Percentiles rank a stretch among this genome's conserved stretches.
These are phyloP conservation scores for Scleromitrula shiraiana DNA, from an alignment of 2,329 filamentous ascomycete species.

Conservation along the genomic window DNA sequence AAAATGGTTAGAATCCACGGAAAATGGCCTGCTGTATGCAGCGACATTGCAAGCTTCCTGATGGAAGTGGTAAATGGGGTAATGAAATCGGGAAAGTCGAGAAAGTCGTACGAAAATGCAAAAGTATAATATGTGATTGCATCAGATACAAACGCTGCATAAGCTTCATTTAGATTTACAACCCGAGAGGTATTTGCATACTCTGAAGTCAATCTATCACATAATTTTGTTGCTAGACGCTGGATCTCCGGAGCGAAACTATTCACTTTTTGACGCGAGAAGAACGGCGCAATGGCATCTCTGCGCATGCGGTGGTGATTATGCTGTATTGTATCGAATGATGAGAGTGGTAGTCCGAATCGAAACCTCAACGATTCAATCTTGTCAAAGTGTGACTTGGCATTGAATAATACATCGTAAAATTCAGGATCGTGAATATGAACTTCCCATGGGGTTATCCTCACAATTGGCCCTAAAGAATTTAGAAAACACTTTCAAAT, in stretches of 20 bases:
- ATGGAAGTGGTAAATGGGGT: background rate
- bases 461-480: slow-evolving; percentile 6
- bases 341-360: slow-evolving; percentile 9
- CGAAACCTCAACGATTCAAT: slow-evolving; percentile 6
- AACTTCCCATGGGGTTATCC: slow-evolving; percentile 10
- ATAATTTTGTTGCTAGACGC: background rate
- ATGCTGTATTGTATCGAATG: slow-evolving; percentile 14
- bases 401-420: slow-evolving; percentile 11
- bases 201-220: background rate
- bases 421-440: slow-evolving; percentile 12
- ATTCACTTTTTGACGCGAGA: slow-evolving; percentile 10
- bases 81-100: slow-evolving; percentile 5
- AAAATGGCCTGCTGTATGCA: background rate
- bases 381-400: slow-evolving; percentile 7
- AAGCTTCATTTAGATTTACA: background rate
- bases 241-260: background rate
- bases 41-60: background rate
- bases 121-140: slow-evolving; percentile 25
- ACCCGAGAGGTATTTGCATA: slow-evolving; percentile 6
- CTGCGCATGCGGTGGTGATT: slow-evolving; percentile 15
- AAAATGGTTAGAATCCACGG: background rate
- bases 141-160: slow-evolving; percentile 14
- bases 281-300: slow-evolving; percentile 14
- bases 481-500: background rate
- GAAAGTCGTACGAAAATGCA: slow-evolving; percentile 13